These are phyloP conservation scores for Nitzschia putrida DNA, from an alignment of 108 stramenopile species.

Conservation along the genomic window DNA sequence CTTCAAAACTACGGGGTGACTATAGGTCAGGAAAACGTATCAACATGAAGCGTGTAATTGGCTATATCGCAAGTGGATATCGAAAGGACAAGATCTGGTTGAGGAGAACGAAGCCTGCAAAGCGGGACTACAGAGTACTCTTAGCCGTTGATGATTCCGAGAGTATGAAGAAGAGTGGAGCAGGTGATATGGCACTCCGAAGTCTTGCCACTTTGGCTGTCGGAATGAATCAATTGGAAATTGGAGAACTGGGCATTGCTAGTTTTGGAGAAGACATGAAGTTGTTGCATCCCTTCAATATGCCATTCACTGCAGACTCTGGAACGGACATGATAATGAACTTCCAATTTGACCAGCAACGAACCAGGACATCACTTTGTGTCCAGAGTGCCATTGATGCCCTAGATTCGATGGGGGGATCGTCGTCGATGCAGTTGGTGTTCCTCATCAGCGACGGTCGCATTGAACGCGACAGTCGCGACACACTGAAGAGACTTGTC, in stretches of 20 bases:
- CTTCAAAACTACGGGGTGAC: constrained; percentile 94
- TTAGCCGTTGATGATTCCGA: constrained; percentile 97
- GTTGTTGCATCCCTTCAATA: constrained; percentile 87
- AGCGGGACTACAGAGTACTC: constrained; percentile 94
- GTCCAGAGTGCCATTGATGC: constrained; percentile 83
- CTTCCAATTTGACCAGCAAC: constrained; percentile 87
- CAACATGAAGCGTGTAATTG: constrained; percentile 98
- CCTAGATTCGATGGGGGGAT: constrained; percentile 59
- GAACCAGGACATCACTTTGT: constrained; percentile 87
- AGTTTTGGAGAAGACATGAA: constrained; percentile 91
- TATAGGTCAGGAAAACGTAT: constrained; percentile 98
- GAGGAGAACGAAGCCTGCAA: constrained; percentile 97
- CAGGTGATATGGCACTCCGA: constrained; percentile 88
- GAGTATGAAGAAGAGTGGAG: constrained; percentile 92
- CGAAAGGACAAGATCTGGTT: constrained; percentile 99
- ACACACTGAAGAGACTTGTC: constrained; percentile 76
- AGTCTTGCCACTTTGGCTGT: constrained; percentile 89
- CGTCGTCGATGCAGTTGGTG: constrained; percentile 85
- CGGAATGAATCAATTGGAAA: constrained; percentile 94
- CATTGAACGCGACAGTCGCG: constrained; percentile 90
- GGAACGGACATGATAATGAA: constrained; percentile 78
- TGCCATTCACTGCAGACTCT: constrained; percentile 87
- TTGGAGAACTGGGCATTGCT: constrained; percentile 92
- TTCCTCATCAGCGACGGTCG: constrained; percentile 96
- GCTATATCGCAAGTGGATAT: constrained; percentile 97